Evolutionary conservation across 2,329 filamentous ascomycete species (phyloP).

Genomic region (Fusarium mangiferae): DNA sequence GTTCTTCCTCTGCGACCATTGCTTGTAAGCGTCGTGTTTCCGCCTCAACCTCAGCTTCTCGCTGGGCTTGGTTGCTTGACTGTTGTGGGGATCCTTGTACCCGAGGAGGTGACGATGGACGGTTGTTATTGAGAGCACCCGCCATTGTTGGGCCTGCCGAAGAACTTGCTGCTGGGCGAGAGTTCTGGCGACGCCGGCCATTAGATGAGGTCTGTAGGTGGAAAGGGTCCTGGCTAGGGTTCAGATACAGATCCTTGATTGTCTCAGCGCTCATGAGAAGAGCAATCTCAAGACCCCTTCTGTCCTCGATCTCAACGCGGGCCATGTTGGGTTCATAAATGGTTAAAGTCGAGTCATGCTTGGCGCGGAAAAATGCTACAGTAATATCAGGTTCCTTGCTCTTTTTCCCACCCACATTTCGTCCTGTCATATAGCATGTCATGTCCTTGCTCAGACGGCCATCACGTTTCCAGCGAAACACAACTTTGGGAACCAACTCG

Average conservation of each 20-base stretch:
- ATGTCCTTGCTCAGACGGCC: constrained; percentile 87
- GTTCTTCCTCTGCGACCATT: constrained; percentile 61
- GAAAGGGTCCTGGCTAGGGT: constrained; percentile 78
- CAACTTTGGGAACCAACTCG: constrained; percentile 75
- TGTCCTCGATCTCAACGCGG: constrained; percentile 91
- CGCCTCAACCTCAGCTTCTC: constrained; percentile 67
- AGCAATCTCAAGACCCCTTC: constrained; percentile 90
- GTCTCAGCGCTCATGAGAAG: constrained; percentile 72
- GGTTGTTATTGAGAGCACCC: constrained; percentile 52
- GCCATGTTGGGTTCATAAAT: constrained; percentile 94
- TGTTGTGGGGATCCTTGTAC: constrained; percentile 25
- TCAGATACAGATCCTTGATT: constrained; percentile 72
- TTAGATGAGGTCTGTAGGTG: constrained; percentile 66
- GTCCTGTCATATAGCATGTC: constrained; percentile 87
- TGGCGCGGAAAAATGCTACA: constrained; percentile 84
- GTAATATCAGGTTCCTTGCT: constrained; percentile 95
- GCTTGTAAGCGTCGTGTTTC: constrained; percentile 80
- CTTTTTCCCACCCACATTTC: constrained; percentile 78
- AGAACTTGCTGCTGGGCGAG: constrained; percentile 50
- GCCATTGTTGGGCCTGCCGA: constrained; percentile 47
- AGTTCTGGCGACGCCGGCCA: constrained; percentile 50
- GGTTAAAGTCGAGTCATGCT: constrained; percentile 73
- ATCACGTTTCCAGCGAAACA: constrained; percentile 91
- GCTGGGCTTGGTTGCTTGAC: constrained; percentile 36
- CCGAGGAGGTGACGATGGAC: constrained; percentile 32